phyloP scores from a whole-genome alignment of 2,329 filamentous ascomycete genomes.

The Pseudocercospora eumusae region DNA sequence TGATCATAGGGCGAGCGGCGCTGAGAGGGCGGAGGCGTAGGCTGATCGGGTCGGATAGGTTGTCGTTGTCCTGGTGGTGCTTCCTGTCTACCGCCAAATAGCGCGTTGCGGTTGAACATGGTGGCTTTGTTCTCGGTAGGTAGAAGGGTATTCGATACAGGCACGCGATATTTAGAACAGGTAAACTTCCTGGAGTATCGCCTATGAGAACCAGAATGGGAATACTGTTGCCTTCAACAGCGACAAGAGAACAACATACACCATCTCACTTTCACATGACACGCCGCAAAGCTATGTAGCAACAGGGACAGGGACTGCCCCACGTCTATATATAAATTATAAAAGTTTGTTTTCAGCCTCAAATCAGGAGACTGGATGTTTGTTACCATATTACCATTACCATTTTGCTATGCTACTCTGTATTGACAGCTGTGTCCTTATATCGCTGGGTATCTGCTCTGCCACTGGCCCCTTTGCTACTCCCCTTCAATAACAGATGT shows the following conservation, averaged over 20 bases:
- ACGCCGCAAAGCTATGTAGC: too few species aligned
- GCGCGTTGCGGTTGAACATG: constrained; percentile 61
- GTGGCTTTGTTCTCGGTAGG: background rate
- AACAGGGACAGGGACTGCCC: background rate
- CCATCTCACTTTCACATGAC: constrained; percentile 4
- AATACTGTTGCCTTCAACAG: background rate
- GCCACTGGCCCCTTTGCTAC: background rate
- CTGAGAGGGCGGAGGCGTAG: constrained; percentile 34
- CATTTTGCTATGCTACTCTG: background rate
- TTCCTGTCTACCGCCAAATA: constrained; percentile 42
- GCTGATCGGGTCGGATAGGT: constrained; percentile 25
- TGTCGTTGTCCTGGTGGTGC: constrained; percentile 45
- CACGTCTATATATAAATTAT: background rate
- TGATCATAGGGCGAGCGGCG: constrained; percentile 34
- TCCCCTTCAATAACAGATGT: constrained; percentile 25
- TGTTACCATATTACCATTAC: background rate
- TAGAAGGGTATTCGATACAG: background rate
- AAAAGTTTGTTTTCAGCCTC: background rate
- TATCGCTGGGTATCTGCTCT: background rate
- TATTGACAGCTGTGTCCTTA: constrained; percentile 3
- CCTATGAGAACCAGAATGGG: too few species aligned
- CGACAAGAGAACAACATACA: background rate
- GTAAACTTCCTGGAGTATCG: too few species aligned
- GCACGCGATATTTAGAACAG: background rate
- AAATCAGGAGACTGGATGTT: background rate